Evolutionary conservation across 192 early-diverging fungal genomes (phyloP).

Genomic region (Coemansia sp.): DNA sequence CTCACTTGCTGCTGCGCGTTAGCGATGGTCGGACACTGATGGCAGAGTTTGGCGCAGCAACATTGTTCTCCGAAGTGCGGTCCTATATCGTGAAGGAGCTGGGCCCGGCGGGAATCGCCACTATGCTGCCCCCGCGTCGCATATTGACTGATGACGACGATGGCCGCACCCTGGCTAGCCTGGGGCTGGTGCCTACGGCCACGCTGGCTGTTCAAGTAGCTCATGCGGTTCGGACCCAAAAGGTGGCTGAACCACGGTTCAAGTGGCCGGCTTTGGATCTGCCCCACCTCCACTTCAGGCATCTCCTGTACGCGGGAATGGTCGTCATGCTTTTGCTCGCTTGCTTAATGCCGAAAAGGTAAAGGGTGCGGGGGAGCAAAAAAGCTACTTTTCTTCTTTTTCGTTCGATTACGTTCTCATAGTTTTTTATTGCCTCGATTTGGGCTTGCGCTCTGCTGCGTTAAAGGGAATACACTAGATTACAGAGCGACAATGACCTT

Average conservation of each 20-base stretch:
- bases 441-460: neutral
- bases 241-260: neutral
- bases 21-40: conserved; percentile 19
- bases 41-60: neutral
- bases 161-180: conserved; percentile 3
- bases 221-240: neutral
- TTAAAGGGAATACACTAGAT: neutral
- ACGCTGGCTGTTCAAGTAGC: conserved; percentile 24
- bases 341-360: neutral
- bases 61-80: conserved; percentile 18
- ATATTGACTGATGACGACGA: conserved; percentile 8
- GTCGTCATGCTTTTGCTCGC: neutral
- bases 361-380: neutral
- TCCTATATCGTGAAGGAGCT: conserved; percentile 1
- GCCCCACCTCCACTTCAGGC: neutral
- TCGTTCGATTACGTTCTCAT: neutral
- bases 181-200: conserved; percentile 30
- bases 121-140: conserved; percentile 3
- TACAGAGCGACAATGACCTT: conserved; percentile 31
- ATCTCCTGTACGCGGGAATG: neutral
- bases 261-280: neutral
- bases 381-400: neutral
- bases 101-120: conserved; percentile 1
- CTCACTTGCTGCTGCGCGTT: conserved; percentile 17
- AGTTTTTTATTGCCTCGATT: neutral